Base-by-base conservation (phyloP, 2,329 filamentous ascomycete genomes). In the Alternaria conjuncta region DNA sequence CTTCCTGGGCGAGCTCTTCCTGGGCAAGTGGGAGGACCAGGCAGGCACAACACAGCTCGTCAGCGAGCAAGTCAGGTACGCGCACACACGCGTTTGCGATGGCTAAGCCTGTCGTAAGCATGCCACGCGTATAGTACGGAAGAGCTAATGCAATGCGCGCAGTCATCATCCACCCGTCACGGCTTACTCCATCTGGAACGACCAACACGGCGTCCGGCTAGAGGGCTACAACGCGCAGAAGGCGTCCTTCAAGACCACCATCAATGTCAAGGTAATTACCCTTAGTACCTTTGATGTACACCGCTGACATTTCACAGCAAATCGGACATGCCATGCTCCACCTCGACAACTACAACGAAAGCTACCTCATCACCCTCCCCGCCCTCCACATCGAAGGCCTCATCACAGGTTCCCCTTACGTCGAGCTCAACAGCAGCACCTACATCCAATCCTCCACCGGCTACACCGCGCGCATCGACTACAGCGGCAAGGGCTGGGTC, bases 161-260 rank as follows among this genome's bases (percentile, higher is more conserved):
- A 88, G 86, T 78, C 95, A 98, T 80, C 96, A 99, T 78, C 95
- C 95, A 56, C 95, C 96, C 3, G 93, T 94, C 36, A 99, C 95
- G 2, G 96, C 95, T 46, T 99, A 98, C 83, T 91, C 89, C 78
- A 97, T 98, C 79, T 90, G 89, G 82, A 98, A 99, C 81, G 84
- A 91, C 67, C 88, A 93, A 76, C 89, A 96, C 66, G 93, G 94
- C 63, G 89, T 98, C 54, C 81, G 86, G 72, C 79, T 90, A 21
- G 85, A 89, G 83, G 95, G 95, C 57, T 97, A 97, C 84, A 97
- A 98, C 76, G 95, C 92, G 15, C 96, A 98, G 78, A 98, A 97
- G 81, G 94, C 95, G 5, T 96, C 93, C 15, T 97, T 99, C 82
- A 92, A 92, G 66, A 90, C 91, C 71, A 97, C 95, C 47, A 97